These are phyloP conservation scores for Salvia rosmarinus DNA, from an alignment of 257 asterid genomes.

Conservation along the genomic window DNA sequence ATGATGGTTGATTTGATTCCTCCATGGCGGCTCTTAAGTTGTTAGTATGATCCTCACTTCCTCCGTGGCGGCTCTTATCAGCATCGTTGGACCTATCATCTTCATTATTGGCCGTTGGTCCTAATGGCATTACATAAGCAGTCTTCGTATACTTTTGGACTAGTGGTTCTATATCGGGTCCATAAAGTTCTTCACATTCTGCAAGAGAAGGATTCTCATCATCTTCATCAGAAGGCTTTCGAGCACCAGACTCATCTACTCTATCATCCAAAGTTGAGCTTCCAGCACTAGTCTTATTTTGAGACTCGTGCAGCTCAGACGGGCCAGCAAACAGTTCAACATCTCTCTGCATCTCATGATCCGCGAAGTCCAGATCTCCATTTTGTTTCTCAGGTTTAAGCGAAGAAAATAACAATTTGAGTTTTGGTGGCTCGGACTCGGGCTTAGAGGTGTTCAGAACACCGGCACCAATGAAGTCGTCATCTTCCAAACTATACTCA, in stretches of 20 bases:
- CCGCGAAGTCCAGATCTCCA: constrained; percentile 37
- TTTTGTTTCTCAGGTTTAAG: constrained; percentile 46
- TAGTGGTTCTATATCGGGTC: constrained; percentile 82
- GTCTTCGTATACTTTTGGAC: constrained; percentile 58
- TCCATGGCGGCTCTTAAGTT: constrained; percentile 32
- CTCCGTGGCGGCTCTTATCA: constrained; percentile 35
- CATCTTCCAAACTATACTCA: constrained; percentile 90
- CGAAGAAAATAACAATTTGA: constrained; percentile 76
- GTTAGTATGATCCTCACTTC: constrained; percentile 33
- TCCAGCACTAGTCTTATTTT: constrained; percentile 32
- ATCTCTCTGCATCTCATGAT: constrained; percentile 37
- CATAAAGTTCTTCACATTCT: constrained; percentile 92
- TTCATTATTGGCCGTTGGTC: constrained; percentile 30
- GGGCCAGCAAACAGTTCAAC: constrained; percentile 40
- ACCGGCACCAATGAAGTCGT: constrained; percentile 73
- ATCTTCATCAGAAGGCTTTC: constrained; percentile 43
- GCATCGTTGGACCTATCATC: constrained; percentile 32
- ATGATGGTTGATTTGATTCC: constrained; percentile 43
- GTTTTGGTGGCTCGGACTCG: constrained; percentile 61
- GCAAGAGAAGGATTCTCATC: constrained; percentile 62
- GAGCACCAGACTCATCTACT: constrained; percentile 37
- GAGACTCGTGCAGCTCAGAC: constrained; percentile 39
- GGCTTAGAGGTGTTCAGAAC: constrained; percentile 50
- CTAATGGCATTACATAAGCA: constrained; percentile 39
- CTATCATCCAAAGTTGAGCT: constrained; percentile 37